Conservation (phyloP, 176 grass and related monocot species). For the Eremochloa ophiuroides region DNA sequence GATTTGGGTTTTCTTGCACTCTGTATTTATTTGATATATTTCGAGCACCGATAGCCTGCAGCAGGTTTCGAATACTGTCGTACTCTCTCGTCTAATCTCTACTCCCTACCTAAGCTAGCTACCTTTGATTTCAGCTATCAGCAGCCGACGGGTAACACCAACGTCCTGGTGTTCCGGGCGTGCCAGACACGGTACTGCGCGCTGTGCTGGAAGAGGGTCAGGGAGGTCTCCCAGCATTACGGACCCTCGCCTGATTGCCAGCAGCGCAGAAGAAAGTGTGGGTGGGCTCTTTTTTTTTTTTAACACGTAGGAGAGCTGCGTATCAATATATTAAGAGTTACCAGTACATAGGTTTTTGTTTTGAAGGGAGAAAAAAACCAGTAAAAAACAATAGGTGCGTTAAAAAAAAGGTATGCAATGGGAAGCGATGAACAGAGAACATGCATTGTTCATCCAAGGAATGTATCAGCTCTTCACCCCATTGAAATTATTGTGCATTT, state of each 20-base stretch:
- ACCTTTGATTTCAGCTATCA: neutral
- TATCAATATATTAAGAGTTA: too few species aligned
- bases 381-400: neutral
- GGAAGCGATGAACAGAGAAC: neutral
- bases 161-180: conserved; percentile 38
- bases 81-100: neutral
- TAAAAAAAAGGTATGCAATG: neutral
- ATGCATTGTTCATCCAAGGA: neutral
- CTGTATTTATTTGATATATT: neutral
- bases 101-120: neutral
- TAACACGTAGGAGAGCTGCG: too few species aligned
- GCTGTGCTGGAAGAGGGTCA: conserved; percentile 43
- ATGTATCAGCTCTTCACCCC: neutral
- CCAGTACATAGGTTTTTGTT: neutral
- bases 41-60: neutral
- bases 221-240: conserved; percentile 42
- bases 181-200: conserved; percentile 56
- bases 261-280: conserved; percentile 23
- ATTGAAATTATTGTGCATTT: neutral
- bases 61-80: neutral
- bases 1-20: neutral
- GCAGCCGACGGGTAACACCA: conserved; percentile 35
- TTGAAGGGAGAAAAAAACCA: too few species aligned
- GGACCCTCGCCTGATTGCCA: conserved; percentile 45
- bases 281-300: neutral